Conservation (phyloP, 768 basidiomycete species). For the Boletus edulis region DNA sequence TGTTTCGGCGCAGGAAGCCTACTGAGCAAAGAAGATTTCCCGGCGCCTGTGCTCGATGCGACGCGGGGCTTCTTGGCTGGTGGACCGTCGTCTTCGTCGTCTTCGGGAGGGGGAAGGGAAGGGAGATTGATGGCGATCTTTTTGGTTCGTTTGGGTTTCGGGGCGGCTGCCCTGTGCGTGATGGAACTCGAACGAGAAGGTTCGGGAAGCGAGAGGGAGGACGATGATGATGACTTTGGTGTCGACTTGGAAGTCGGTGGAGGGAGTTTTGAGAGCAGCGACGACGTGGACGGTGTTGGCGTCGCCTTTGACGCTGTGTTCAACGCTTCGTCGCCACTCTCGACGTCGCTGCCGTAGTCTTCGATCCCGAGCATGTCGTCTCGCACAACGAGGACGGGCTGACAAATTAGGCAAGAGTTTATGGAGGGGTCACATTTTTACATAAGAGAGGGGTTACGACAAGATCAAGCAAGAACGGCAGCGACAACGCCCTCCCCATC, state of each 20-base stretch:
- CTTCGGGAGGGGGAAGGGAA: constrained; percentile 30
- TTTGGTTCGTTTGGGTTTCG: constrained; percentile 43
- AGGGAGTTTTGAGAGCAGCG: constrained; percentile 20
- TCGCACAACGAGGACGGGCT: too few relatives aligned
- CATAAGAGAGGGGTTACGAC: too few relatives aligned
- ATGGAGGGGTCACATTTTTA: not conserved
- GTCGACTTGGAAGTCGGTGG: constrained; percentile 32
- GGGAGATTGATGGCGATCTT: constrained; percentile 41
- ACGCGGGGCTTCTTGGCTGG: constrained; percentile 58
- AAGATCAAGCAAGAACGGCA: constrained; percentile 4
- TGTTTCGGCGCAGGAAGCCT: constrained; percentile 78
- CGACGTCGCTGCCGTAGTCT: constrained; percentile 72
- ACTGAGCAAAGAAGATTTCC: constrained; percentile 59
- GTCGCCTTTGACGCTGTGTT: constrained; percentile 2
- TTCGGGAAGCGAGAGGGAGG: constrained; percentile 30
- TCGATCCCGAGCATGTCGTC: constrained; percentile 69
- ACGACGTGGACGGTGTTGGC: constrained; percentile 7
- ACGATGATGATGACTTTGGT: constrained; percentile 29
- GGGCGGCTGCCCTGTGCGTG: constrained; percentile 2
- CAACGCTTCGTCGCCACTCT: constrained; percentile 47
- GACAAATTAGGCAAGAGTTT: too few relatives aligned
- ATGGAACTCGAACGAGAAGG: constrained; percentile 10
- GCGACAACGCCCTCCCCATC: constrained; percentile 14
- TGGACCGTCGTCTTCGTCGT: constrained; percentile 49
- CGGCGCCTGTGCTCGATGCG: constrained; percentile 46